These are phyloP conservation scores for Escovopsis sp. DNA, from an alignment of 2,329 filamentous ascomycete genomes.

Conservation along the genomic window DNA sequence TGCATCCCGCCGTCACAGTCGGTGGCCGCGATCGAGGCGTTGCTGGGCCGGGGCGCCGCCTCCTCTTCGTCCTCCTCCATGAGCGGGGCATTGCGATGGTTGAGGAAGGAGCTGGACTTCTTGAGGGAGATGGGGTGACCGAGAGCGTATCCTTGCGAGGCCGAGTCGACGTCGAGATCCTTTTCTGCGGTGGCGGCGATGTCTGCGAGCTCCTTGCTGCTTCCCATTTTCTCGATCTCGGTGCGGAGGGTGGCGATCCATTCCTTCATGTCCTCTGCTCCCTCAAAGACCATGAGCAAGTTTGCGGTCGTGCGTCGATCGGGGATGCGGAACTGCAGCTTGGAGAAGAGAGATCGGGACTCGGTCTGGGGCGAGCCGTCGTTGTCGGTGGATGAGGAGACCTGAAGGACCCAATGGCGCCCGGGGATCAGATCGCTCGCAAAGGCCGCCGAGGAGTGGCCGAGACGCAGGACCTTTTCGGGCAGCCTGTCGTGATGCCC, in stretches of 20 bases:
- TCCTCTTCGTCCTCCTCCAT: slow-evolving; percentile 6
- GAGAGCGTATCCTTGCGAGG: slow-evolving; percentile 19
- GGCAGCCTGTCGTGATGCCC: slow-evolving; percentile 58
- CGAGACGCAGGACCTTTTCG: slow-evolving; percentile 58
- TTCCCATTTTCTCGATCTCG: slow-evolving; percentile 56
- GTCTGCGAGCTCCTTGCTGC: slow-evolving; percentile 47
- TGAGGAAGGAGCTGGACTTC: slow-evolving; percentile 32
- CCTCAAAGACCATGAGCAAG: slow-evolving; percentile 59
- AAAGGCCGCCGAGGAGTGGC: slow-evolving; percentile 64
- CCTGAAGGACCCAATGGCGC: slow-evolving; percentile 65
- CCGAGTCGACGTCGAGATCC: slow-evolving; percentile 18
- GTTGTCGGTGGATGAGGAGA: slow-evolving; percentile 50
- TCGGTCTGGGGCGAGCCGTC: slow-evolving; percentile 37
- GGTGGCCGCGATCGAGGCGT: slow-evolving; percentile 6
- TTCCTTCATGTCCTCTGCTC: slow-evolving; percentile 56
- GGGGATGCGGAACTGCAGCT: slow-evolving; percentile 40
- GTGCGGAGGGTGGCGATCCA: slow-evolving; percentile 57
- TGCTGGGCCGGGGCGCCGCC: slow-evolving; percentile 2
- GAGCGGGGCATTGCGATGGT: slow-evolving; percentile 8
- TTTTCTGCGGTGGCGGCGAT: slow-evolving; percentile 34
- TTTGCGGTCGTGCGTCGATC: slow-evolving; percentile 46
- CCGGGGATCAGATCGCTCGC: slow-evolving; percentile 69
- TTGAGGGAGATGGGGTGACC: slow-evolving; percentile 26
- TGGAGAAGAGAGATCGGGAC: slow-evolving; percentile 48
- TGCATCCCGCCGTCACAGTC: slow-evolving; percentile 14